Base-by-base conservation (phyloP, 2,329 filamentous ascomycete genomes). In the Alternaria arbusti region DNA sequence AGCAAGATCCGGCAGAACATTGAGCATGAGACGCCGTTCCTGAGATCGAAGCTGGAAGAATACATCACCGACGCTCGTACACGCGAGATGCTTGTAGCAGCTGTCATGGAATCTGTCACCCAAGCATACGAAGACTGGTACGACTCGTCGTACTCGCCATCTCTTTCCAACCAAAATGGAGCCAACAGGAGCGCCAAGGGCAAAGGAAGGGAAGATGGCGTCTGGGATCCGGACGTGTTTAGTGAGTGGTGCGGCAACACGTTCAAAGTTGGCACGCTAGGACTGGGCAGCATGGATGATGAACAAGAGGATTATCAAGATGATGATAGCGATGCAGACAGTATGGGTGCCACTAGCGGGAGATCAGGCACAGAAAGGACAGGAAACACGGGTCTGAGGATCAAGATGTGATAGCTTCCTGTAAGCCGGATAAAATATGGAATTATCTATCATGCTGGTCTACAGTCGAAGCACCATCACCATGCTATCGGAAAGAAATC, bases 181-280 rank as follows among this genome's bases (percentile, higher is more conserved):
- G 52, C 60, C 2, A 57, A 66, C 22, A 67, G 71, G 8, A 72
- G 69, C 17, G 51, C 65, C 0, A 74, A 72, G 40, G 71, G 71
- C n/a, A 89, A 89, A 70, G 86, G 84, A 1, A 81, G 86, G 43
- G 87, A 88, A 70, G 86, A 88, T 72, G 87, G 86, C 40, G 83
- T 90, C 6, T 90, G 88, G 88, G 88, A 90, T 74, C 83, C 87
- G 7, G 87, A 90, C 66, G 86, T 86, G 6, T 91, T 91, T 77
- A 84, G 82, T 2, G 88, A 89, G 70, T 90, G 88, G 84, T 87
- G 86, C 65, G 85, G 85, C 60, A 81, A 82, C 40, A 81, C 89
- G 3, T 91, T 91, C 75, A 82, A 82, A 52, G 86, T 89, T 15
- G 85, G 86, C 0, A 80, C 74, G 52, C 64, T 82, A 57, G 79